A percentile compares a stretch with the other conserved stretches of the same genome.
phyloP scores from a whole-genome alignment of 2,329 filamentous ascomycete genomes.

The Arthroderma sp. region DNA sequence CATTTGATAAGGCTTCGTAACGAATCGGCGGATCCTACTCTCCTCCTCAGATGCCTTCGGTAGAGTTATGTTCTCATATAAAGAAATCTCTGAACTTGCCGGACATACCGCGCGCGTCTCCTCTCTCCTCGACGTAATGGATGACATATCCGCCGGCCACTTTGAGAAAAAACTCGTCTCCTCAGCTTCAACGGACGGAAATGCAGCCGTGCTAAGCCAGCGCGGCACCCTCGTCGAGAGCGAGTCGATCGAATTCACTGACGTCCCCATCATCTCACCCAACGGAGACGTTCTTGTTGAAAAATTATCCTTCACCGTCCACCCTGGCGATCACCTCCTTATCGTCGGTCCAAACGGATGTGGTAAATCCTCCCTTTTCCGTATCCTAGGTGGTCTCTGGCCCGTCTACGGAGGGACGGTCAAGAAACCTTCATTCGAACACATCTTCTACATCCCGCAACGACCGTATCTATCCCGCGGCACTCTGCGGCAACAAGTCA shows the following conservation, averaged over 20 bases:
- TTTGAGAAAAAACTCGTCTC: constrained; percentile 97
- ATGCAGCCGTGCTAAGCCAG: constrained; percentile 68
- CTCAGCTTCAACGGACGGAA: constrained; percentile 66
- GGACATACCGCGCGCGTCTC: constrained; percentile 91
- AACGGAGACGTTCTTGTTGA: constrained; percentile 87
- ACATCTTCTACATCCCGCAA: constrained; percentile 98
- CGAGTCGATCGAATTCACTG: constrained; percentile 66
- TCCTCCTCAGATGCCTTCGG: constrained; percentile 93
- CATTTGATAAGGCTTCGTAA: constrained; percentile 59
- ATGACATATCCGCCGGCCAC: constrained; percentile 75
- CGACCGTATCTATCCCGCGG: constrained; percentile 85
- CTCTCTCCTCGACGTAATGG: constrained; percentile 81
- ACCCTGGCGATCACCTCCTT: constrained; percentile 76
- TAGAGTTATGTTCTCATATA: constrained; percentile 93
- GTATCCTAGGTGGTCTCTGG: constrained; percentile 92
- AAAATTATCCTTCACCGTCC: constrained; percentile 74
- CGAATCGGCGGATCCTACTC: constrained; percentile 80
- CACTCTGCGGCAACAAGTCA: constrained; percentile 88
- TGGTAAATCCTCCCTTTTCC: constrained; percentile 90
- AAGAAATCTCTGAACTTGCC: constrained; percentile 89
- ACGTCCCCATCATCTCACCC: constrained; percentile 91
- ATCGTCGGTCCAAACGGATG: constrained; percentile 96
- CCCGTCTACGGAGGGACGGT: constrained; percentile 93
- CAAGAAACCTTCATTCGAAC: constrained; percentile 75
- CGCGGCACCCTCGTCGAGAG: constrained; percentile 74